These are phyloP conservation scores for Penicillium brasilianum DNA, from an alignment of 2,329 filamentous ascomycete species.

Conservation along the genomic window DNA sequence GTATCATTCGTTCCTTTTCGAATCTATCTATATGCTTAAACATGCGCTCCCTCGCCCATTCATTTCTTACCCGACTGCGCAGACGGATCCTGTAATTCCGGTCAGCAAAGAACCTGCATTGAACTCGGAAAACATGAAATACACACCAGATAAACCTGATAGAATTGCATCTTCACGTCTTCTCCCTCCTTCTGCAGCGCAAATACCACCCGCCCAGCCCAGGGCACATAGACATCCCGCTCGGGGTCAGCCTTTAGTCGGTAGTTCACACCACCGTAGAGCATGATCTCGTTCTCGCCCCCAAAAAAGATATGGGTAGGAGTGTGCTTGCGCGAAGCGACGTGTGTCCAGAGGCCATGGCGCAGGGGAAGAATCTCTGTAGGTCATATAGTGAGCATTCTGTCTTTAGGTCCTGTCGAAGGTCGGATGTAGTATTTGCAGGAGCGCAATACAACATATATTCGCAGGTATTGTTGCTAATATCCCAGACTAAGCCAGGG, in stretches of 20 bases:
- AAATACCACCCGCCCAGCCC: constrained; percentile 46
- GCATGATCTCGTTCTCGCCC: constrained; percentile 43
- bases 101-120: constrained; percentile 13
- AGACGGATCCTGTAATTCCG: constrained; percentile 36
- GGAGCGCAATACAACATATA: neutral
- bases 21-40: neutral
- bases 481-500: neutral
- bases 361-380: constrained; percentile 43
- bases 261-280: constrained; percentile 45
- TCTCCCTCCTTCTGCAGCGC: constrained; percentile 27
- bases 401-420: neutral
- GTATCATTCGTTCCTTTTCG: constrained; percentile 9
- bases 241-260: constrained; percentile 37
- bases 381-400: neutral
- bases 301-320: constrained; percentile 41
- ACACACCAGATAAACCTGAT: constrained; percentile 49
- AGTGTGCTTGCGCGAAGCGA: constrained; percentile 40
- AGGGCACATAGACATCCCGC: constrained; percentile 43
- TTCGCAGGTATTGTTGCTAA: neutral
- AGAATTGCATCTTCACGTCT: constrained; percentile 44
- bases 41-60: neutral
- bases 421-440: neutral
- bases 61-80: constrained; percentile 43
- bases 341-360: constrained; percentile 44
- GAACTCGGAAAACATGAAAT: neutral